Evolutionary conservation across 257 asterid species (phyloP).

Genomic region (Solanum lignicaule): DNA sequence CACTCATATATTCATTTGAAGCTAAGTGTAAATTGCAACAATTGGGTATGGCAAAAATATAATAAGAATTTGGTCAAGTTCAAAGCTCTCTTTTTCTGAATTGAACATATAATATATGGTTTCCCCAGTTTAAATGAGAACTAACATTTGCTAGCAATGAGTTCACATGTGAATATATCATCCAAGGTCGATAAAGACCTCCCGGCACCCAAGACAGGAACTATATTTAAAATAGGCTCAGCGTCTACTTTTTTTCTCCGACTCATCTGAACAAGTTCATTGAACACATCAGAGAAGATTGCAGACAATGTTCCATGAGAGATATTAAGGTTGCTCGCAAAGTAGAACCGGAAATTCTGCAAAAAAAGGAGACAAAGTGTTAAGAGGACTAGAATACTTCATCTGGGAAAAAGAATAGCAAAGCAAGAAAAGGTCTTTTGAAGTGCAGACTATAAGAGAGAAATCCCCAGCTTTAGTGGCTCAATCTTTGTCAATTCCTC

Average conservation of each 20-base stretch:
- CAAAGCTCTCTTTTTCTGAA: not conserved
- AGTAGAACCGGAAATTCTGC: conserved; percentile 75
- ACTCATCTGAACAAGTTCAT: conserved; percentile 43
- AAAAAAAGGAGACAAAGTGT: conserved; percentile 7
- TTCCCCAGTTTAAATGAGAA: not conserved
- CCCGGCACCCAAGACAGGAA: conserved; percentile 80
- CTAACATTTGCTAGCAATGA: conserved; percentile 53
- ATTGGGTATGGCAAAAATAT: not conserved
- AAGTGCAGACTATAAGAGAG: not conserved
- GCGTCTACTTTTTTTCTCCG: conserved; percentile 11
- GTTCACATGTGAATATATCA: conserved; percentile 67
- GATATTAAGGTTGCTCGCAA: conserved; percentile 23
- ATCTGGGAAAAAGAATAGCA: not conserved
- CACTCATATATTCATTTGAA: no score
- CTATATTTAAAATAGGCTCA: conserved; percentile 46
- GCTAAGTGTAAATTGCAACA: not conserved
- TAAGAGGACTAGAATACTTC: not conserved
- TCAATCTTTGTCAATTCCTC: not conserved
- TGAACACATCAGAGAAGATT: conserved; percentile 37
- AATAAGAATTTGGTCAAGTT: not conserved
- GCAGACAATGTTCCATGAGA: conserved; percentile 36
- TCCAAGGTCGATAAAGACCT: conserved; percentile 27
- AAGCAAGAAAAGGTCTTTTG: not conserved
- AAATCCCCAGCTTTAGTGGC: not conserved
- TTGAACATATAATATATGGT: not conserved